Evolutionary conservation across 345 rosid genomes (phyloP).

Genomic region (Eucalyptus marginata): DNA sequence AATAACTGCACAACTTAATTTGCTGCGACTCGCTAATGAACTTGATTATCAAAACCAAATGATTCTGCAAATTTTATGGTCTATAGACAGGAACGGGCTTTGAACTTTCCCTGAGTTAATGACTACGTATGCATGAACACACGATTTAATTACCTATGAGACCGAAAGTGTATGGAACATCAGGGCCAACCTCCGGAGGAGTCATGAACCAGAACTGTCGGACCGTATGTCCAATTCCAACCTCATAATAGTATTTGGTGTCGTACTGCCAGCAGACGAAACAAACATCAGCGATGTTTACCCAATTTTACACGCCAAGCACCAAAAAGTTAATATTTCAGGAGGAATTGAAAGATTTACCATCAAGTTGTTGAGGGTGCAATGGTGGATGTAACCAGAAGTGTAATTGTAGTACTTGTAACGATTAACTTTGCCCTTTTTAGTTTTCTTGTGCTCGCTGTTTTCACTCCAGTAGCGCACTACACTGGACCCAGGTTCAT

Average conservation of each 20-base stretch:
- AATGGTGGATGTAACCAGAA: not conserved
- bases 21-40: not conserved
- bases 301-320: not conserved
- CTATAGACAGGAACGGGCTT: not conserved
- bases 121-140: not conserved
- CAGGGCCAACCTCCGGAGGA: not conserved
- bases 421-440: not conserved
- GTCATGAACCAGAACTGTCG: not conserved
- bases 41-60: not conserved
- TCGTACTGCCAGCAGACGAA: not conserved
- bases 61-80: not conserved
- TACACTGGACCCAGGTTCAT: not conserved
- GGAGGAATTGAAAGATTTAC: not conserved
- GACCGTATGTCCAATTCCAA: not conserved
- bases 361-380: not conserved
- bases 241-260: not conserved
- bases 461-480: not conserved
- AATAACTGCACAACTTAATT: not conserved
- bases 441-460: not conserved
- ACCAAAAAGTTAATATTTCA: not conserved
- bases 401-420: not conserved
- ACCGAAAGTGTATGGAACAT: not conserved
- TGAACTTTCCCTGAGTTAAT: not conserved
- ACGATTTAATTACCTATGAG: not conserved
- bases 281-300: not conserved